Base-by-base conservation (phyloP, 2,329 filamentous ascomycete genomes). In the Colletotrichum somersetense region DNA sequence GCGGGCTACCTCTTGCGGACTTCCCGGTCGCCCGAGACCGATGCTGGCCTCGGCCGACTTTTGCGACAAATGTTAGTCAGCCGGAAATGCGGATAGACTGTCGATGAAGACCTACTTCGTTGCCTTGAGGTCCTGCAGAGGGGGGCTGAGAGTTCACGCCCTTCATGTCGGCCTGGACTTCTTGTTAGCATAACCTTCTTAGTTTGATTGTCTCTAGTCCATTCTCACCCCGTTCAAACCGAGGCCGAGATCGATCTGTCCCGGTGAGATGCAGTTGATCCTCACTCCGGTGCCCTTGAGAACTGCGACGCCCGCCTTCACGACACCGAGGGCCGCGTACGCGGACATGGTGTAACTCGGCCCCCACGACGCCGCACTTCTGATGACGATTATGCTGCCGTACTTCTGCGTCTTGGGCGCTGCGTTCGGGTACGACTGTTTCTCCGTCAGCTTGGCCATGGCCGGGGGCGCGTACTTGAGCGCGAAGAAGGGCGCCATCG, bases 401-500 rank as follows among this genome's bases (percentile, higher is more conserved):
- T 91, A 91, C n/a, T 83, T 82, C 61, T 85, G 83, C 74, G 87
- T 85, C 76, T 91, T 91, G 0, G 88, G 87, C 16, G 88, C 86
- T 0, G 89, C 89, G 75, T 91, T 91, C 0, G 87, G 83, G 75
- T 91, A 91, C 55, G 86, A 84, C 73, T 87, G 79, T 72, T 79
- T 86, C 0, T 85, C 82, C 0, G 86, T 87, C 8, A 86, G 85
- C 77, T 91, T 91, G 23, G 81, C 84, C 89, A 91, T 91, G 1
- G 90, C 89, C 2, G 88, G 86, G 0, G 89, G 89, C 0, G 88
- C 89, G 75, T 91, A 91, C 77, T 91, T 91, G 73, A 91, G 82
- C 1, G 89, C 89, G 75, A 90, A 91, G 82, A 91, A 91, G 2
- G 89, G 89, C 8, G 88, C 88, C 79, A 91, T 85, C 50, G 84